Percentiles rank a stretch among this genome's conserved stretches.
These are phyloP conservation scores for Lichina pygmaea DNA, from an alignment of 495 filamentous ascomycete species.

Conservation along the genomic window DNA sequence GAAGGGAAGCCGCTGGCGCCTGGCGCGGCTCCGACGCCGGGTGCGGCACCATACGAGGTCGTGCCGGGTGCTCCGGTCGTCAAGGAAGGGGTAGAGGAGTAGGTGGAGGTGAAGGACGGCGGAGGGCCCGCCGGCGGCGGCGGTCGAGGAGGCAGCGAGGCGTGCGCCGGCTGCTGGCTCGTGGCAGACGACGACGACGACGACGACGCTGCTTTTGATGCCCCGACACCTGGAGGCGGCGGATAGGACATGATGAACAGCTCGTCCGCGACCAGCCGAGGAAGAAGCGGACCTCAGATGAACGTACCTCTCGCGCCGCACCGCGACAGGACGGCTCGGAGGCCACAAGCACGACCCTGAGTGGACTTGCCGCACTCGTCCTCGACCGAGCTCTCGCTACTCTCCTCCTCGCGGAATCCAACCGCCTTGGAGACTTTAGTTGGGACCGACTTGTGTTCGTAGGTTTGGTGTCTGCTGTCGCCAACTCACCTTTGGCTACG, in stretches of 20 bases:
- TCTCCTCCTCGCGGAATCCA: no score
- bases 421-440: no score
- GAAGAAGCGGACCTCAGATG: conserved; percentile 1
- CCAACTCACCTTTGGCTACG: no score
- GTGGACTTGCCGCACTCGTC: no score
- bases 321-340: no score
- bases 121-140: conserved; percentile 33
- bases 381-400: no score
- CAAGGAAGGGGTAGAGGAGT: neutral
- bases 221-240: conserved; percentile 64
- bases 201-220: conserved; percentile 7
- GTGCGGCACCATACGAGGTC: neutral
- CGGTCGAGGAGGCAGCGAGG: conserved; percentile 63
- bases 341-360: conserved; percentile 12
- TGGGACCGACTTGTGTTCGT: no score
- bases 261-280: conserved; percentile 13
- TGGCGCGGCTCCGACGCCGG: conserved; percentile 10
- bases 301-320: conserved; percentile 33
- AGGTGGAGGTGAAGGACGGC: conserved; percentile 27
- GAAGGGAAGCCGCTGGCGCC: conserved; percentile 21
- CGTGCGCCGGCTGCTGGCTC: conserved; percentile 20
- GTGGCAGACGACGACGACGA: conserved; percentile 2
- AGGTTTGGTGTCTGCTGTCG: no score
- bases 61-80: conserved; percentile 13
- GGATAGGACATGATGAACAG: conserved; percentile 90